phyloP scores from a whole-genome alignment of 73 alveolate species.

The Diophrys appendiculata region DNA sequence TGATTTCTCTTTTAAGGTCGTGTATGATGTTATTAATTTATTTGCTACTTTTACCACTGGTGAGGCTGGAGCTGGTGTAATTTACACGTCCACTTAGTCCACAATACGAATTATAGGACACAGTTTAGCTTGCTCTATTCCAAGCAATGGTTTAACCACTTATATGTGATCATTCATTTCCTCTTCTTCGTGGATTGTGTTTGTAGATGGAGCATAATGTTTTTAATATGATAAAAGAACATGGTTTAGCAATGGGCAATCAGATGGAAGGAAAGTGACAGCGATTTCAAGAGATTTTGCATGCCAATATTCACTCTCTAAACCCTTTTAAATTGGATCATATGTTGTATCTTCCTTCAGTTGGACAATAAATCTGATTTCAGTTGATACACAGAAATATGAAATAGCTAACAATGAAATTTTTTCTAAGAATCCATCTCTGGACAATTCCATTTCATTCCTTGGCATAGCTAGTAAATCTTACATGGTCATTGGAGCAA shows the following conservation, averaged over 20 bases:
- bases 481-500: conserved; percentile 69
- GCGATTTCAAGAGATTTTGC: conserved; percentile 71
- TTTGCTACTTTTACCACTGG: conserved; percentile 24
- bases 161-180: conserved; percentile 25
- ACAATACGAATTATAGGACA: conserved; percentile 36
- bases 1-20: too few relatives aligned
- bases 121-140: conserved; percentile 42
- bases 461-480: conserved; percentile 70
- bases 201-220: conserved; percentile 62
- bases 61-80: conserved; percentile 32
- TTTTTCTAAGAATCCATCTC: conserved; percentile 83
- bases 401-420: conserved; percentile 73
- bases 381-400: conserved; percentile 86
- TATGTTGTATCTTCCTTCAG: conserved; percentile 69
- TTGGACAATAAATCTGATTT: conserved; percentile 66
- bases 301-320: conserved; percentile 83
- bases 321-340: conserved; percentile 49
- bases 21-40: too few relatives aligned
- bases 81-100: conserved; percentile 12
- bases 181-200: conserved; percentile 34
- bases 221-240: conserved; percentile 70
- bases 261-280: conserved; percentile 71
- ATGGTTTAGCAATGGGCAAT: conserved; percentile 80
- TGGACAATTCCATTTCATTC: conserved; percentile 72
- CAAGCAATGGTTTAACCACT: conserved; percentile 34